These are phyloP conservation scores for Brachypodium distachyon DNA, from an alignment of 202 grass and related monocot species.

Conservation along the genomic window DNA sequence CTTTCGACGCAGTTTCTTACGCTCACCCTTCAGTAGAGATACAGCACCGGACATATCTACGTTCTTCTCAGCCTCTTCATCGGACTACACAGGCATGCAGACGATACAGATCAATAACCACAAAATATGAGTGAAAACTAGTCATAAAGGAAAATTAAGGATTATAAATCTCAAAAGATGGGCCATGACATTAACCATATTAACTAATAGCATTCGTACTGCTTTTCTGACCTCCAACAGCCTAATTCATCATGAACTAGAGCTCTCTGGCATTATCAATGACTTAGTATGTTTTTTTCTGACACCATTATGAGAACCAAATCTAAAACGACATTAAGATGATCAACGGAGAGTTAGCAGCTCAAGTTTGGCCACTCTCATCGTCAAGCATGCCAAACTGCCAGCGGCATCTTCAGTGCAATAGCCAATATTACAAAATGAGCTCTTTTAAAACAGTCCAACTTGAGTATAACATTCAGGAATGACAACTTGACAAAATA, in stretches of 20 bases:
- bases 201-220: neutral
- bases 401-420: neutral
- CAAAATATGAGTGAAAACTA: neutral
- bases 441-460: neutral
- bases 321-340: neutral
- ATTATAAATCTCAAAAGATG: neutral
- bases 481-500: too few relatives aligned
- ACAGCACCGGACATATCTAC: conserved; percentile 63
- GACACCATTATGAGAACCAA: neutral
- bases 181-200: neutral
- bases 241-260: neutral
- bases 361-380: neutral
- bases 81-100: conserved; percentile 26
- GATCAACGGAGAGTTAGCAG: neutral
- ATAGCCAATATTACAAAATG: neutral
- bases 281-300: neutral
- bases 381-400: neutral
- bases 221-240: neutral
- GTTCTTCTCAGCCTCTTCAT: conserved; percentile 45
- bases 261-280: neutral
- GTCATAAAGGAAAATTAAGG: neutral
- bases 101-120: conserved; percentile 14
- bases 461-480: neutral
- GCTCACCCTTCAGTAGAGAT: conserved; percentile 80
- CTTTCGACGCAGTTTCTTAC: conserved; percentile 80